These are phyloP conservation scores for Penicillium frequentans DNA, from an alignment of 2,329 filamentous ascomycete genomes.

Conservation along the genomic window DNA sequence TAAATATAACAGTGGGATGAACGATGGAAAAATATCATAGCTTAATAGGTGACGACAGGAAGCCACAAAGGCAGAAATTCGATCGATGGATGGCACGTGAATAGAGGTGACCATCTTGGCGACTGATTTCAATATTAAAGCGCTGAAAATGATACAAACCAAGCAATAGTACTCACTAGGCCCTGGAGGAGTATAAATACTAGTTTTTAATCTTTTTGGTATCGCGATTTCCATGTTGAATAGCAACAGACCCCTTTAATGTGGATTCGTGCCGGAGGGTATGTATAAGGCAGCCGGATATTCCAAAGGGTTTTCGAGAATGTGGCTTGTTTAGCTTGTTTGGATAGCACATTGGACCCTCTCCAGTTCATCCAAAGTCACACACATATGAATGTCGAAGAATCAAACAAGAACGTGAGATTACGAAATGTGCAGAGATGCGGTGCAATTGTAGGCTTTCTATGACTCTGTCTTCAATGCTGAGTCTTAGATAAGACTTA, in stretches of 20 bases:
- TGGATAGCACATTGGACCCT: not conserved
- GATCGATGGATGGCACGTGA: not conserved
- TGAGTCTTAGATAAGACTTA: too few relatives aligned
- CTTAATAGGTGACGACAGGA: not conserved
- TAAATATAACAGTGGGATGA: slow-evolving; percentile 4
- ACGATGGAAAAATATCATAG: not conserved
- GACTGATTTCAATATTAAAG: not conserved
- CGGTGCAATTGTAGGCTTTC: not conserved
- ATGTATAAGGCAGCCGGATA: not conserved
- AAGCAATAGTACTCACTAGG: not conserved
- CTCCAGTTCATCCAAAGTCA: not conserved
- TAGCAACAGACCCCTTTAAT: not conserved
- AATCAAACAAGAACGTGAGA: not conserved
- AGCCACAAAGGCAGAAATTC: not conserved
- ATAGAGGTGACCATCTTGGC: not conserved
- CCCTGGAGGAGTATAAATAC: not conserved
- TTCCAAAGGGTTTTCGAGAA: not conserved
- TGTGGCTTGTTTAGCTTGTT: not conserved
- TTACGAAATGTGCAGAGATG: not conserved
- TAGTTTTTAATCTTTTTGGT: not conserved
- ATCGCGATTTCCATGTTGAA: not conserved
- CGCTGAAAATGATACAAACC: not conserved
- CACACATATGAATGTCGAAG: not conserved
- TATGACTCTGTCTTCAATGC: too few relatives aligned
- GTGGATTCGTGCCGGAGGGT: not conserved